These are phyloP conservation scores for Leccinum obscurum DNA, from an alignment of 768 basidiomycete species.

Conservation along the genomic window DNA sequence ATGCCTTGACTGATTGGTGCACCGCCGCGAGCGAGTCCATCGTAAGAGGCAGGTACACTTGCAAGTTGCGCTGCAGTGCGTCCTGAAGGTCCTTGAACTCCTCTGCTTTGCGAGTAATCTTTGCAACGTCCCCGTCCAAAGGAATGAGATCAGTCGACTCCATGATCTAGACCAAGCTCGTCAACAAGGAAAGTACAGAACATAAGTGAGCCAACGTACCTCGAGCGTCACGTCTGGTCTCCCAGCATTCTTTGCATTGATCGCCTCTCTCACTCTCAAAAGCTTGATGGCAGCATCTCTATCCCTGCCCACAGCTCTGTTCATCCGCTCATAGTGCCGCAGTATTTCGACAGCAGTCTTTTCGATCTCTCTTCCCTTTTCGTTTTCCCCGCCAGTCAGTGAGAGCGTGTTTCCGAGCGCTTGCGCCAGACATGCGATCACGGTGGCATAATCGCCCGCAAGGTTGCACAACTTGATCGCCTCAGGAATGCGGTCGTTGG, in stretches of 20 bases:
- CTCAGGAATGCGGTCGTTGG: no score
- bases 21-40: slow-evolving; percentile 91
- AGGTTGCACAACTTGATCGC: no score
- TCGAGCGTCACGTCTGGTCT: slow-evolving; percentile 78
- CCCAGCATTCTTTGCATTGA: slow-evolving; percentile 21
- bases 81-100: slow-evolving; percentile 89
- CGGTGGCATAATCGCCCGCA: slow-evolving; percentile 52
- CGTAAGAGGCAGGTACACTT: slow-evolving; percentile 81
- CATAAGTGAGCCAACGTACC: slow-evolving; percentile 44
- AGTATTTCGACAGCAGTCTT: slow-evolving; percentile 77
- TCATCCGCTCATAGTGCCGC: slow-evolving; percentile 77
- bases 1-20: slow-evolving; percentile 74
- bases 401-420: slow-evolving; percentile 84
- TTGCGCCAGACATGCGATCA: slow-evolving; percentile 82
- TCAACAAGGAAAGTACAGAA: slow-evolving; percentile 3
- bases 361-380: slow-evolving; percentile 68
- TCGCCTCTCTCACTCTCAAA: no score
- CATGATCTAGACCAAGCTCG: slow-evolving; percentile 57
- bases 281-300: slow-evolving; percentile 61
- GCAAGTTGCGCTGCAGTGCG: slow-evolving; percentile 85
- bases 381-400: slow-evolving; percentile 48
- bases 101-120: slow-evolving; percentile 83
- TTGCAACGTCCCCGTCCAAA: slow-evolving; percentile 78
- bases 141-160: slow-evolving; percentile 88
- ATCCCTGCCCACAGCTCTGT: slow-evolving; percentile 68